These are phyloP conservation scores for Rhodomyrtus tomentosa DNA, from an alignment of 345 rosid species.

Conservation along the genomic window DNA sequence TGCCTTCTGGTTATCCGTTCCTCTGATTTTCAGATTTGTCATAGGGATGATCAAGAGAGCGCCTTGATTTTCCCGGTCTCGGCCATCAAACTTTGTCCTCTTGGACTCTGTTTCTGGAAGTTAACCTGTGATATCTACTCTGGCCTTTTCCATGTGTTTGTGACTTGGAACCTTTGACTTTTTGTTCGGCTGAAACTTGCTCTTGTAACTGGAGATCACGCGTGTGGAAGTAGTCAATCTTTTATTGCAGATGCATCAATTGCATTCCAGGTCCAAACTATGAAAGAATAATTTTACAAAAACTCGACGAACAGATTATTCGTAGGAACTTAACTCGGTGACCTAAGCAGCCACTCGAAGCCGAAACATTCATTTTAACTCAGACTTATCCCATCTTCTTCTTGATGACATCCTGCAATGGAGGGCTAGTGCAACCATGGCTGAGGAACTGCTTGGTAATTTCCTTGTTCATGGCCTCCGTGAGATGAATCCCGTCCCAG, in stretches of 20 bases:
- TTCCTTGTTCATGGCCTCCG: slow-evolving; percentile 20
- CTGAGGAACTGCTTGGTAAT: slow-evolving; percentile 16
- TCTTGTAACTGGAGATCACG: neutral
- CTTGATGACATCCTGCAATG: slow-evolving; percentile 9
- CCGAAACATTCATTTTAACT: neutral
- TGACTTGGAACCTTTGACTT: neutral
- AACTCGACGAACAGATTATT: neutral
- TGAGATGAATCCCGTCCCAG: slow-evolving; percentile 46
- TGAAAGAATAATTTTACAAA: neutral
- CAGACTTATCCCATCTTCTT: neutral
- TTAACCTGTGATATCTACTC: neutral
- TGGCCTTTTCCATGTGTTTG: neutral
- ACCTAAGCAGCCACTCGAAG: neutral
- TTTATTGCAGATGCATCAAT: neutral
- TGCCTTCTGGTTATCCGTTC: neutral
- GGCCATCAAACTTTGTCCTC: neutral
- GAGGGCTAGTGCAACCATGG: slow-evolving; percentile 19
- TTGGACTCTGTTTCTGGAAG: neutral
- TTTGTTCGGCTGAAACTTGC: neutral
- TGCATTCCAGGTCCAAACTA: neutral
- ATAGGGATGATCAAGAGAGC: neutral
- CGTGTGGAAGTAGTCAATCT: neutral
- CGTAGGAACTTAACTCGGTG: neutral
- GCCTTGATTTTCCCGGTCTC: neutral
- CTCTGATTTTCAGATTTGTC: neutral